Evolutionary conservation across 2,329 filamentous ascomycete genomes (phyloP).

Genomic region (Fusarium pseudoanthophilum): DNA sequence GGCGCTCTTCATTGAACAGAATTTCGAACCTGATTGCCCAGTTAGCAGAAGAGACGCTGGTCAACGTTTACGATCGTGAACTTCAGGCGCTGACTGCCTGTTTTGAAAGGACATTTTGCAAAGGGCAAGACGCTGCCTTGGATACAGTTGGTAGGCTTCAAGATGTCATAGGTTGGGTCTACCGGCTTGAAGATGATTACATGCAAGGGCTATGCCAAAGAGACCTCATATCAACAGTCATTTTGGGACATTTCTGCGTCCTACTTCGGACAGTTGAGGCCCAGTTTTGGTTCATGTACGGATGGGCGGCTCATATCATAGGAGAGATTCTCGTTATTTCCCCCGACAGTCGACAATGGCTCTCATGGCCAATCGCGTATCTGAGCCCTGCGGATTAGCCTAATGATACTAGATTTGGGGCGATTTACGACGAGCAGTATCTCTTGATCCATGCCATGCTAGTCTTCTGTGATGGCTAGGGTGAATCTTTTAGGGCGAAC

Average conservation of each 20-base stretch:
- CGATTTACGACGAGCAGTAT: too few relatives aligned
- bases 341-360: neutral
- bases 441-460: too few relatives aligned
- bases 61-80: neutral
- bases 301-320: neutral
- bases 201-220: neutral
- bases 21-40: neutral
- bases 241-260: neutral
- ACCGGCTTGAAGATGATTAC: neutral
- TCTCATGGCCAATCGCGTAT: neutral
- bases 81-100: neutral
- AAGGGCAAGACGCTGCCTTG: neutral
- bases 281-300: neutral
- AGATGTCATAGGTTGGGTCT: neutral
- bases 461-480: too few relatives aligned
- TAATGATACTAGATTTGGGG: too few relatives aligned
- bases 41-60: neutral
- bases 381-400: neutral
- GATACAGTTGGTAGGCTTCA: neutral
- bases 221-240: neutral
- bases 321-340: neutral
- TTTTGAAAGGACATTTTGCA: neutral
- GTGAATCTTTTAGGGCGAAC: too few relatives aligned
- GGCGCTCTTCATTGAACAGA: neutral
- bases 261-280: neutral